Evolutionary conservation across 1,284 basidiomycete genomes (phyloP), one percentile per base, ranked within the genome.

Genomic region (Phlebopus sp.): DNA sequence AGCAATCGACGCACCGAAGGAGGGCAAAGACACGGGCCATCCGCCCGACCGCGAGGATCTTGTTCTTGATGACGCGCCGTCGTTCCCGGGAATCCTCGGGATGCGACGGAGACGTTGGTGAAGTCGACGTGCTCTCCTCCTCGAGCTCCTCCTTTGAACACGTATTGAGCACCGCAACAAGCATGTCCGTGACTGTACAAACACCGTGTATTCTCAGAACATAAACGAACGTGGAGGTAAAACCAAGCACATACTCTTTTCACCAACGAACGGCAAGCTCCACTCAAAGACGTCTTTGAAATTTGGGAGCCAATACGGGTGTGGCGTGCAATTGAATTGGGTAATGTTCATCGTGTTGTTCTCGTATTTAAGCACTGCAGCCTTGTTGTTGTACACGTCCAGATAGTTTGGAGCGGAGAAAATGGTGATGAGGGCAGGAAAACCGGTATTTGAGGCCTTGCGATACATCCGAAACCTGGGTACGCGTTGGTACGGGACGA

Each of bases 331-430:
- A 69, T 94, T 94, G 76, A 94, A 94, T 67, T 94, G 91, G 39
- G 86, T 80, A 59, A 91, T 91, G 66, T 95, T 95, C 83, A 94
- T 87, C 30, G 94, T 91, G 64, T 95, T 95, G 64, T 86, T 88
- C 69, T 95, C 92, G 68, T 95, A 94, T 72, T 94, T 94, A 62
- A 95, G 79, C 4, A 95, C 91, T 2, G 91, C 92, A 2, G 90
- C 95, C 55, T 93, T 92, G 71, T 98, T 98, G 67, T 92, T 87
- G 71, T 98, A 96, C 18, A 94, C 90, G 69, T 98, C 94, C 53
- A 96, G 83, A 64, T 97, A 97, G 69, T 97, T 97, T 9, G 94
- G 92, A 1, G 93, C 94, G n/a, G 88, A 92, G 73, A 97, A 96
- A 58, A 96, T 91, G 38, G 92, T 97, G 73, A 97, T 95, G 46